phyloP scores from a whole-genome alignment of 73 alveolate species.

The Durusdinium trenchii region DNA sequence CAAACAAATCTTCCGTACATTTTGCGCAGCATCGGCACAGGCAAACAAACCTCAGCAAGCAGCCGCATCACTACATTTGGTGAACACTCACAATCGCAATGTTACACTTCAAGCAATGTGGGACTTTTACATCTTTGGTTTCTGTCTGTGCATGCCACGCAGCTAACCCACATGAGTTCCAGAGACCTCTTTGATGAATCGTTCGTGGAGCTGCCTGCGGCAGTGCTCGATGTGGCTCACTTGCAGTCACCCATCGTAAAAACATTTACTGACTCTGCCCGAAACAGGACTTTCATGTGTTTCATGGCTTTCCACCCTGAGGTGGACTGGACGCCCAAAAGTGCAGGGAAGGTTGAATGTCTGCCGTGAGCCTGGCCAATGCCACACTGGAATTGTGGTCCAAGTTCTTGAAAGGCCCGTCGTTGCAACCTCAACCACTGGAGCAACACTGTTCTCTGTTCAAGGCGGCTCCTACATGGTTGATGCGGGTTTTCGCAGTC shows the following conservation, averaged over 20 bases:
- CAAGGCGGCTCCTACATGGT: background rate
- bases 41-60: no score
- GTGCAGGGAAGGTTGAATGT: no score
- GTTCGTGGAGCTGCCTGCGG: slow-evolving; percentile 90
- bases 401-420: slow-evolving; percentile 92
- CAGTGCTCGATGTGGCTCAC: background rate
- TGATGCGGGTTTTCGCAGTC: background rate
- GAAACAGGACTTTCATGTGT: background rate
- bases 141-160: slow-evolving; percentile 12
- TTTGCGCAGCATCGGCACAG: no score
- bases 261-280: background rate
- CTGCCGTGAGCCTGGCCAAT: slow-evolving; percentile 44
- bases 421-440: slow-evolving; percentile 55
- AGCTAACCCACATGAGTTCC: slow-evolving; percentile 88
- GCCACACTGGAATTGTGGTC: slow-evolving; percentile 61
- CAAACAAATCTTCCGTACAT: no score
- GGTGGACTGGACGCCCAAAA: background rate
- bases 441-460: background rate
- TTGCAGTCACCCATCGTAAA: background rate
- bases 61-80: no score
- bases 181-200: slow-evolving; percentile 85
- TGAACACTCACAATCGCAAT: no score
- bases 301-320: background rate
- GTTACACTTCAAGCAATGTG: no score
- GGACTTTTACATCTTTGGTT: no score